Evolutionary conservation across 2,329 filamentous ascomycete genomes (phyloP), one percentile per base, ranked within the genome.

Genomic region (Fusarium sp.): DNA sequence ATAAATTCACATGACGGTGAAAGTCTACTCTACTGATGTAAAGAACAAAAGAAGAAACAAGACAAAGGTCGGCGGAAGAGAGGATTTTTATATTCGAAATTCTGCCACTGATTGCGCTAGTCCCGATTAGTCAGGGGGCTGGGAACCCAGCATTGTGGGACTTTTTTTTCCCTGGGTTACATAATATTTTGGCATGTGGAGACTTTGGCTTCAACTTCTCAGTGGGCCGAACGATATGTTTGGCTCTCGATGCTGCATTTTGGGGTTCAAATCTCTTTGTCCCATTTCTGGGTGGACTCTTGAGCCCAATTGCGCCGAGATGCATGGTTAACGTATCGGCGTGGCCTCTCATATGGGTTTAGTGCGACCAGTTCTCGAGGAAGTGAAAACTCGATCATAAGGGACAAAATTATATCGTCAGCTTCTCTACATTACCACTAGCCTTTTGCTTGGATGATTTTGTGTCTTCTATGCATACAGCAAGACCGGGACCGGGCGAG

Each of bases 1-100:
- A 80, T 80, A 82, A 82, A 83, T 70, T 69, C 69, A 71, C 62
- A 56, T 71, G 69, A 71, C 69, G 69, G 62, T 72, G 69, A 66
- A 65, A 53, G 32, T 59, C 58, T 56, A 69, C 51, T 41, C 49
- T 32, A 62, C 62, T 71, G 68, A 71, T 71, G 64, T 48, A 52
- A 24, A 40, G 22, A 58, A 49, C 55, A 54, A 58, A 32, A 32
- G 38, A 45, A 62, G 47, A 53, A 68, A 34, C 20, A 20, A 32
- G 0, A 3, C 0, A 69, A 58, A 58, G 52, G 46, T 22, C 16
- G 54, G 46, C 41, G 38, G 38, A 24, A 40, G 47, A 60, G 29
- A 43, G 15, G 32, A 32, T 65, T 38, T 65, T 65, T 65, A 65
- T 65, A 65, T 38, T 38, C 30, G n/a, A 41, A 41, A 10, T 58